phyloP scores from a whole-genome alignment of 2,329 filamentous ascomycete species.

The Fusarium hostae region DNA sequence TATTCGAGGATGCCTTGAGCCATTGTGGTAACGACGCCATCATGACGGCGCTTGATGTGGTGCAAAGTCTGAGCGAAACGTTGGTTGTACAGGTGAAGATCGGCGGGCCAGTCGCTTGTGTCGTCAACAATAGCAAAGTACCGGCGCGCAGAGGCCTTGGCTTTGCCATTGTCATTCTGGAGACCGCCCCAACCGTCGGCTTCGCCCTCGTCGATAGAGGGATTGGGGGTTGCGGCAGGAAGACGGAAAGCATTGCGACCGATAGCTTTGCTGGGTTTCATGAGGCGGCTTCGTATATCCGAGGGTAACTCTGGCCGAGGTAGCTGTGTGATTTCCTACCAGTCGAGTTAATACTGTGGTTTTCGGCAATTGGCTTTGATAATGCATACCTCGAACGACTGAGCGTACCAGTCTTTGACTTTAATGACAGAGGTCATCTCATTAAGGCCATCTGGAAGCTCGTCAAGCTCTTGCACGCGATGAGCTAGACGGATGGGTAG shows the following conservation, averaged over 20 bases:
- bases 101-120: constrained; percentile 88
- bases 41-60: constrained; percentile 94
- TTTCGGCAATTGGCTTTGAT: background rate
- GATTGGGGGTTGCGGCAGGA: constrained; percentile 87
- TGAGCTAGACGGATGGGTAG: constrained; percentile 96
- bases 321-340: constrained; percentile 89
- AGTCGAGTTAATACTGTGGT: constrained; percentile 18
- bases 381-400: constrained; percentile 89
- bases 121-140: constrained; percentile 97
- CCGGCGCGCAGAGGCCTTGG: constrained; percentile 62
- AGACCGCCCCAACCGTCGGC: constrained; percentile 70
- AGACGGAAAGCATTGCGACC: constrained; percentile 74
- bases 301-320: constrained; percentile 79
- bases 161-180: constrained; percentile 57
- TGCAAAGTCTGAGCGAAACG: constrained; percentile 89
- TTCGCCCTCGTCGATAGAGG: constrained; percentile 86
- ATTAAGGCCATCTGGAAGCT: constrained; percentile 92
- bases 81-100: constrained; percentile 93
- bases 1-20: constrained; percentile 98
- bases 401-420: constrained; percentile 98
- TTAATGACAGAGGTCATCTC: constrained; percentile 97
- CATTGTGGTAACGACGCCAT: constrained; percentile 97
- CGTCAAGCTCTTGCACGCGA: constrained; percentile 91
- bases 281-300: constrained; percentile 82
- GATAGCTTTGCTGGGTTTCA: constrained; percentile 68